Base-by-base conservation (phyloP, 1,284 basidiomycete genomes). In the Pyrrhoderma noxium region DNA sequence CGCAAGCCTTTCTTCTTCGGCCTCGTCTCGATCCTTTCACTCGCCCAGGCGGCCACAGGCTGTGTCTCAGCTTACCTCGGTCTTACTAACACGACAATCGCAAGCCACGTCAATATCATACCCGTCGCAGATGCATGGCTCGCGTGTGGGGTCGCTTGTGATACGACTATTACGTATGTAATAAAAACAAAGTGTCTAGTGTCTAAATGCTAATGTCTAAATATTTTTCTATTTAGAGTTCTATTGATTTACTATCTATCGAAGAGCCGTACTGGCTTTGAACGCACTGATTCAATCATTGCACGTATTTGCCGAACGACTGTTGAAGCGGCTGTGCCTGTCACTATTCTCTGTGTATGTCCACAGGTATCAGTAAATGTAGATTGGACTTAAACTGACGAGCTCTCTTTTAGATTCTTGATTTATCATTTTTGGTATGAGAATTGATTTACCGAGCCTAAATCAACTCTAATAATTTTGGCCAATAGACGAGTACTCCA, bases 41-140 rank as follows among this genome's bases (percentile, higher is more conserved):
- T 36, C 13, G 44, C 50, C 8, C 50, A 52, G 27, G 50, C 50
- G 8, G 44, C 44, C 11, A 22, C 41, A 3, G 50, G 38, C 1
- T 40, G 44, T 35, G 36, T 44, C 3, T 22, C 41, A 16, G 50
- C 50, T 9, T 25, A 35, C n/a, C 18, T 23, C 16, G 50, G 50
- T 16, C 34, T 52, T 19, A 39, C 38, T 8, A 11, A 39, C 9
- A 39, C 50, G 9, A 14, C 43, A 4, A 47, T 52, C 22, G 19
- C 34, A n/a, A 38, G 22, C n/a, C 50, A 52, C 14, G 42, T 45
- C 27, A 41, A 8, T 9, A 46, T 52, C 16, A 52, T 52, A 3
- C 50, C 50, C n/a, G n/a, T 31, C 22, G 50, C 50, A 16, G 50
- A 52, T 16, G 50, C 50, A 7, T 52, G 50, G 50, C 44, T 52